A percentile compares a stretch with the other conserved stretches of the same genome.
These are phyloP conservation scores for Coemansia sp. DNA, from an alignment of 192 early-diverging fungal genomes.

Conservation along the genomic window DNA sequence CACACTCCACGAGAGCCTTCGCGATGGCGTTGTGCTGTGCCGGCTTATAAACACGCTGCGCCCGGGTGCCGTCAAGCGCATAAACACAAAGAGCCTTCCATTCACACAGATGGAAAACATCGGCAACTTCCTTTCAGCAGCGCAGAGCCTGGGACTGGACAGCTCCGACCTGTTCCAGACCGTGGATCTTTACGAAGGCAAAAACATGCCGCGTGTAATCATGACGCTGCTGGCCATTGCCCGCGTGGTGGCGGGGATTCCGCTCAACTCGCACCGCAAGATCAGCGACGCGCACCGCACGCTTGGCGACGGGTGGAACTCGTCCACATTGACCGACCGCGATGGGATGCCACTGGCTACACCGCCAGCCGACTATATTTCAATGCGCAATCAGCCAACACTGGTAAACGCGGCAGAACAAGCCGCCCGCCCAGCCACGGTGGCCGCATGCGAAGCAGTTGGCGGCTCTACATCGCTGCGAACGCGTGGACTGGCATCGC, in stretches of 20 bases:
- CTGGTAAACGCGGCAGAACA: conserved; percentile 13
- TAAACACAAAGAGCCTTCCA: conserved; percentile 65
- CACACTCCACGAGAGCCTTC: conserved; percentile 59
- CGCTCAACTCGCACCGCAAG: conserved; percentile 43
- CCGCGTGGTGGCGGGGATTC: conserved; percentile 55
- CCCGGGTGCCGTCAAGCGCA: conserved; percentile 68
- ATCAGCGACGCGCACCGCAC: conserved; percentile 29
- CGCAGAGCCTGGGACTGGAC: conserved; percentile 66
- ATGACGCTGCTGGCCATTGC: conserved; percentile 71
- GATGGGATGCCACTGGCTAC: conserved; percentile 2
- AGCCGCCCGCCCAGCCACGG: not conserved
- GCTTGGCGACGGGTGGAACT: conserved; percentile 38
- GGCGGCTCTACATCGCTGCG: not conserved
- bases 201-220: conserved; percentile 71
- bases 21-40: conserved; percentile 77
- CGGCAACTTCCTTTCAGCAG: conserved; percentile 67
- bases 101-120: conserved; percentile 90
- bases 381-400: conserved; percentile 35
- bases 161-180: conserved; percentile 76
- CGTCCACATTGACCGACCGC: conserved; percentile 30
- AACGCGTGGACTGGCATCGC: not conserved
- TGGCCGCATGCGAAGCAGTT: not conserved
- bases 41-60: conserved; percentile 72
- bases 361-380: conserved; percentile 11
- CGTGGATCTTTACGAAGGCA: conserved; percentile 74